Evolutionary conservation across 2,329 filamentous ascomycete genomes (phyloP).

Genomic region (Colletotrichum falcatum): DNA sequence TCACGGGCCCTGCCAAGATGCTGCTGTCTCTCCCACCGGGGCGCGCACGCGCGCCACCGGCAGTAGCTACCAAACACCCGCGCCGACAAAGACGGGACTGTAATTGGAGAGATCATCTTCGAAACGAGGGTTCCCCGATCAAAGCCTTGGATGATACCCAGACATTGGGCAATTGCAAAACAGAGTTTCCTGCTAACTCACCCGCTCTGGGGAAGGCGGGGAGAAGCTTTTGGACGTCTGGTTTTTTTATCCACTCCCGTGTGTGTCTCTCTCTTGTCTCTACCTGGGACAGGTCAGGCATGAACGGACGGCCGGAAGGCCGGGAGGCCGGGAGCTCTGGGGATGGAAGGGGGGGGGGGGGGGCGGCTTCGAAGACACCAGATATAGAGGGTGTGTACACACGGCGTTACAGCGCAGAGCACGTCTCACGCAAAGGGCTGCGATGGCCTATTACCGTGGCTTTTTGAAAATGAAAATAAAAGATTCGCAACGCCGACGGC

Average conservation of each 20-base stretch:
- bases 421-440: neutral
- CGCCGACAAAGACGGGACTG: constrained; percentile 21
- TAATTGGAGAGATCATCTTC: neutral
- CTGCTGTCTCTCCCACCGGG: constrained; percentile 12
- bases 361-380: neutral
- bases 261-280: neutral
- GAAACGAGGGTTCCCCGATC: constrained; percentile 1
- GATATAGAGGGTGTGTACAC: neutral
- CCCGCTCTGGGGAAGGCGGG: neutral
- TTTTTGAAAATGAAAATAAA: too few relatives aligned
- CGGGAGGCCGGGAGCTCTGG: constrained; percentile 25
- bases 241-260: neutral
- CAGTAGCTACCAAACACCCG: neutral
- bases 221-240: neutral
- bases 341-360: too few relatives aligned
- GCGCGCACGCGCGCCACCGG: constrained; percentile 30
- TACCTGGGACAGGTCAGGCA: constrained; percentile 29
- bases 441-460: neutral
- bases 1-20: constrained; percentile 22
- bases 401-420: neutral
- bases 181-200: constrained; percentile 10
- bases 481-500: neutral
- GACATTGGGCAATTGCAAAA: neutral
- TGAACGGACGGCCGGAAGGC: constrained; percentile 27
- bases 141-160: neutral